phyloP scores from a whole-genome alignment of 345 rosid genomes.

The Kandelia obovata region DNA sequence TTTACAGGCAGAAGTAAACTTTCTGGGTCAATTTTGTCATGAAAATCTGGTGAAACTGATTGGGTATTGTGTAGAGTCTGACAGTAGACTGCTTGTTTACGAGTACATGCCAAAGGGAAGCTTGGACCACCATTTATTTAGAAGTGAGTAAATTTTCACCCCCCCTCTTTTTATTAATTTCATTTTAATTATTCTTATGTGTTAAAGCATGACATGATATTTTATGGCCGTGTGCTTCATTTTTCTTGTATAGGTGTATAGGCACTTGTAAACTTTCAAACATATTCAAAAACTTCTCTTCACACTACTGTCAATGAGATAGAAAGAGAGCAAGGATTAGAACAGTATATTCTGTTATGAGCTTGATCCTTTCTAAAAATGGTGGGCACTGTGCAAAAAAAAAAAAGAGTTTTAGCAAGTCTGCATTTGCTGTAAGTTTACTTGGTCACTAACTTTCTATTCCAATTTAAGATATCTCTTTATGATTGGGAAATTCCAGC shows the following conservation, averaged over 20 bases:
- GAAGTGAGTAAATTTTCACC: slow-evolving; percentile 48
- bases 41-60: slow-evolving; percentile 79
- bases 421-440: no score
- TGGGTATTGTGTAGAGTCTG: slow-evolving; percentile 70
- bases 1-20: slow-evolving; percentile 72
- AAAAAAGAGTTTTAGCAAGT: no score
- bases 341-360: not conserved
- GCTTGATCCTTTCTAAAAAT: not conserved
- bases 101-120: slow-evolving; percentile 89
- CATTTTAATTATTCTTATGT: not conserved
- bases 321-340: not conserved
- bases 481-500: no score
- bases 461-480: no score
- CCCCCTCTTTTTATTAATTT: not conserved
- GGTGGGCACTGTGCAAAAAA: no score
- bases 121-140: slow-evolving; percentile 83
- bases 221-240: no score
- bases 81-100: slow-evolving; percentile 69
- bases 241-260: not conserved
- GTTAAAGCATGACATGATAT: no score
- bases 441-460: no score
- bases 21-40: slow-evolving; percentile 71
- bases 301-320: not conserved
- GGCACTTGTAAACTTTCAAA: not conserved
- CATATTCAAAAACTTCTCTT: not conserved